Evolutionary conservation across 768 basidiomycete genomes (phyloP).

Genomic region (Pleurotus sapidus): DNA sequence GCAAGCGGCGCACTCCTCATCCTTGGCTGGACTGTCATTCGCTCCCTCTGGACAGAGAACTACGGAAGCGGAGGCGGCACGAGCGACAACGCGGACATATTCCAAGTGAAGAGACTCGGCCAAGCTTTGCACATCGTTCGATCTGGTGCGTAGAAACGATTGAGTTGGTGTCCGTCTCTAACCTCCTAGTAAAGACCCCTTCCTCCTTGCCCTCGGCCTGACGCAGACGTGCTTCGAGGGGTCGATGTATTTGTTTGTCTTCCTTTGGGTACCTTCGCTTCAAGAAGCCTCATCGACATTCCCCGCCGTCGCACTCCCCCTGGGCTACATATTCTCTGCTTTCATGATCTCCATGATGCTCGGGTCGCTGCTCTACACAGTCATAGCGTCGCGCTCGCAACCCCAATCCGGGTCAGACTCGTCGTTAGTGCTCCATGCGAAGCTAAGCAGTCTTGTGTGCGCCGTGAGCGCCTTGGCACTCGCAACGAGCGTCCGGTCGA

Average conservation of each 20-base stretch:
- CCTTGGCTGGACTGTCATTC: slow-evolving; percentile 55
- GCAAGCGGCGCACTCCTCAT: slow-evolving; percentile 57
- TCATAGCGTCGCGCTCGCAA: slow-evolving; percentile 34
- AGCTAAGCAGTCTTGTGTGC: slow-evolving; percentile 63
- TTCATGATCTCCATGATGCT: slow-evolving; percentile 86
- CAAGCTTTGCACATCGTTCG: slow-evolving; percentile 58
- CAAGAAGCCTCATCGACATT: slow-evolving; percentile 52
- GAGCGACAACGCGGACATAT: slow-evolving; percentile 28
- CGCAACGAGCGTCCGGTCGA: slow-evolving; percentile 41
- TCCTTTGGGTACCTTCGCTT: slow-evolving; percentile 76
- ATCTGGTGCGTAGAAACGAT: slow-evolving; percentile 31
- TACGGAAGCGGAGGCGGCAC: slow-evolving; percentile 47
- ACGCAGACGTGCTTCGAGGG: slow-evolving; percentile 83
- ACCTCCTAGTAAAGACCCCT: slow-evolving; percentile 40
- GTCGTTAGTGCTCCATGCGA: slow-evolving; percentile 58
- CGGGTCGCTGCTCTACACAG: slow-evolving; percentile 68
- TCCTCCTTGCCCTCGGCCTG: slow-evolving; percentile 62
- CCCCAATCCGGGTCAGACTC: slow-evolving; percentile 26
- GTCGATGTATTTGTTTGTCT: slow-evolving; percentile 84
- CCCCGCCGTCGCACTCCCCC: slow-evolving; percentile 44
- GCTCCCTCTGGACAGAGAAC: slow-evolving; percentile 64
- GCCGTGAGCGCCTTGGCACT: slow-evolving; percentile 56
- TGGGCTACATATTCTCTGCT: slow-evolving; percentile 77
- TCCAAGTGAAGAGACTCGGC: slow-evolving; percentile 51
- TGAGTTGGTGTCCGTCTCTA: not conserved